Conservation (phyloP, 257 asterid genomes). For the Jaltomata sinuosa region DNA sequence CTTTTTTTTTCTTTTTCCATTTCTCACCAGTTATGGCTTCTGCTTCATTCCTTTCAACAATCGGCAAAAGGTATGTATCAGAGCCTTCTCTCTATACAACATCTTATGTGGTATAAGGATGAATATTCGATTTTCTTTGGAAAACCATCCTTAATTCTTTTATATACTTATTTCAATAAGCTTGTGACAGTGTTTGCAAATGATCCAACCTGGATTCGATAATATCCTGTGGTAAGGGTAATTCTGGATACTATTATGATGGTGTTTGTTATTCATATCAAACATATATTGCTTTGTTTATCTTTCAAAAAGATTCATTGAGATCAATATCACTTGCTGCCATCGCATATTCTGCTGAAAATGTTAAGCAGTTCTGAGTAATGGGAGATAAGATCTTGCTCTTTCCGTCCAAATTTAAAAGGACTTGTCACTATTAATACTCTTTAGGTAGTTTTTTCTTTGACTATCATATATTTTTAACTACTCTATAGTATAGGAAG, state of each 20-base stretch:
- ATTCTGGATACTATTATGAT: not conserved
- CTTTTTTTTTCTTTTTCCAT: not conserved
- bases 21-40: constrained; percentile 12
- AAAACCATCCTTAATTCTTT: not conserved
- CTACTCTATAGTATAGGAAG: not conserved
- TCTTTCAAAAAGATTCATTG: not conserved
- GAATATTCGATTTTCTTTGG: not conserved
- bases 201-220: not conserved
- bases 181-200: not conserved
- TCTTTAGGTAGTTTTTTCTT: not conserved
- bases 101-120: not conserved
- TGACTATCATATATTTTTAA: not conserved
- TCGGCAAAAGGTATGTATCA: constrained; percentile 13
- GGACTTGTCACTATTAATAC: not conserved
- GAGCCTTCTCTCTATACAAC: not conserved
- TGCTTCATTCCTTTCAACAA: constrained; percentile 15
- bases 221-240: not conserved
- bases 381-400: not conserved
- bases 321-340: not conserved
- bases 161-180: not conserved
- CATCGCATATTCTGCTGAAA: not conserved
- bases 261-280: not conserved
- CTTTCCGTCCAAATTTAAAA: not conserved
- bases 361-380: not conserved
- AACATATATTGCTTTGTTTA: not conserved